Evolutionary conservation across 208 protist species (phyloP).

Genomic region (Leishmania major): DNA sequence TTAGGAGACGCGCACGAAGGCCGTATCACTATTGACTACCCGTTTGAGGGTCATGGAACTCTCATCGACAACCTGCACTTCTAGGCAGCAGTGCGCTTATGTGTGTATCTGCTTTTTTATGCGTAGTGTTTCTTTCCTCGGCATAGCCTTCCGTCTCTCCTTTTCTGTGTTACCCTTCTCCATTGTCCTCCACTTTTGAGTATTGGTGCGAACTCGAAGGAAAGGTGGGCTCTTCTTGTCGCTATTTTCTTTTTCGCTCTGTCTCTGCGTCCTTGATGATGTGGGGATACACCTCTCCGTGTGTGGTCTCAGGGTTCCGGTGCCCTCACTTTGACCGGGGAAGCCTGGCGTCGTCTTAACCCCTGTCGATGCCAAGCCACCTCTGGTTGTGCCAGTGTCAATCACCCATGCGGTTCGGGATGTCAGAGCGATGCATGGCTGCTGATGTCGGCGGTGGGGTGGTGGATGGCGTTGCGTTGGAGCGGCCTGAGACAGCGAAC

Average conservation of each 20-base stretch:
- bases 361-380: background rate
- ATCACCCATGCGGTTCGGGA: too few species aligned
- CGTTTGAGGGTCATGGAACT: slow-evolving; percentile 62
- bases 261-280: background rate
- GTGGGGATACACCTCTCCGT: background rate
- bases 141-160: background rate
- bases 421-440: background rate
- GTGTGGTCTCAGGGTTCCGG: background rate
- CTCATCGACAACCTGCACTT: slow-evolving; percentile 50
- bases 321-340: background rate
- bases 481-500: background rate
- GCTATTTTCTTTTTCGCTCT: background rate
- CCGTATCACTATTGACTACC: slow-evolving; percentile 75
- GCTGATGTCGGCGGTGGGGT: background rate
- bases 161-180: background rate
- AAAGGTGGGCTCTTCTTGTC: background rate
- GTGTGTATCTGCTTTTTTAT: background rate
- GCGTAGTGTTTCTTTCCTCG: background rate
- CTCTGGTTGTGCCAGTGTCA: too few species aligned
- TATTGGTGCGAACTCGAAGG: background rate
- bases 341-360: background rate
- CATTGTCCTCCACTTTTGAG: background rate
- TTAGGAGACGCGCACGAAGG: slow-evolving; percentile 62
- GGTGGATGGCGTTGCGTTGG: background rate
- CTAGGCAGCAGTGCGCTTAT: background rate